Conservation (phyloP, 1,284 basidiomycete species). For the Wolfiporia cocos region DNA sequence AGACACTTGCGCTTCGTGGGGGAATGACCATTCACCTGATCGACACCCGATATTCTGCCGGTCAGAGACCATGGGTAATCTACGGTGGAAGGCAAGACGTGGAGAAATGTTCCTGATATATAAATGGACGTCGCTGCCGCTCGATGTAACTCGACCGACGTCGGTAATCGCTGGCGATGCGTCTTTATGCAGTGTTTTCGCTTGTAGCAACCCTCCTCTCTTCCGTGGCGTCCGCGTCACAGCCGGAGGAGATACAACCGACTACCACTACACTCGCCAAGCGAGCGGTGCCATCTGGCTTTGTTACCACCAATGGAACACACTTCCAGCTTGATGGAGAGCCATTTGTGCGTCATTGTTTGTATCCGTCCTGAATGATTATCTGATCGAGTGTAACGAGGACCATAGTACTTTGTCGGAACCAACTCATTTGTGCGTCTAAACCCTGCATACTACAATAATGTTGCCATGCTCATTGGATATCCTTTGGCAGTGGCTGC, state of each 20-base stretch:
- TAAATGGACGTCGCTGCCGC: too few species aligned
- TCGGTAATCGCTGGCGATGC: too few species aligned
- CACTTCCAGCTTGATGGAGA: constrained; percentile 41
- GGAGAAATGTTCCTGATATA: too few species aligned
- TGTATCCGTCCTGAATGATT: background rate
- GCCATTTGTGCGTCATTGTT: constrained; percentile 32
- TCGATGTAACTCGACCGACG: too few species aligned
- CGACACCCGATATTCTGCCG: constrained; percentile 18
- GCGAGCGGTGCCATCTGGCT: constrained; percentile 25
- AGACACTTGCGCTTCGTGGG: background rate
- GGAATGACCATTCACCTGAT: constrained; percentile 16
- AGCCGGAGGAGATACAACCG: too few species aligned
- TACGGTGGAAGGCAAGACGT: too few species aligned
- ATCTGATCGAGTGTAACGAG: background rate
- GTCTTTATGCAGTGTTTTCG: too few species aligned
- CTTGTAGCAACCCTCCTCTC: too few species aligned
- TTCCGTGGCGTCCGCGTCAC: too few species aligned
- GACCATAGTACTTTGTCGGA: constrained; percentile 30
- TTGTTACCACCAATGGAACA: constrained; percentile 37
- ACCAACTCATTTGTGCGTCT: constrained; percentile 32
- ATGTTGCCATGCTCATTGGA: background rate
- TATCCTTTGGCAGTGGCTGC: constrained; percentile 42
- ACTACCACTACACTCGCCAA: too few species aligned
- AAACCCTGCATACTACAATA: background rate
- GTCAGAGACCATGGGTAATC: background rate